Base-by-base conservation (phyloP, 352 stramenopile genomes). In the Blastocystis sp. region DNA sequence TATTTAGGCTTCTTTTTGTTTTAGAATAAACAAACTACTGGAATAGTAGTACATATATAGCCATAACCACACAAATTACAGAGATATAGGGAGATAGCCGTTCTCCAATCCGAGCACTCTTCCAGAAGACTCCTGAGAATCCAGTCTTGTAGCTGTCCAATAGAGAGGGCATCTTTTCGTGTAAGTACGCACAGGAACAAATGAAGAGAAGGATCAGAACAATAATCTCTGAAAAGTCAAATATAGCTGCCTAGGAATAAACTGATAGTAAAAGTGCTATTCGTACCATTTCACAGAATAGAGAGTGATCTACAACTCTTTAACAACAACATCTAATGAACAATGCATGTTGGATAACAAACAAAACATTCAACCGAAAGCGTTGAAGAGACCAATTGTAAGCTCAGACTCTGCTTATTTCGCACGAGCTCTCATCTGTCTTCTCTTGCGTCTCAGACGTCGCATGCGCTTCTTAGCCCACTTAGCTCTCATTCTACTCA, bases 401-500 rank as follows among this genome's bases (percentile, higher is more conserved):
- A 81, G 35, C 60, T 42, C 42, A 70, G 60, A n/a, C 22, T 56
- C 56, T n/a, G 56, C 53, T 84, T 84, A 84, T 60, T 84, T 84
- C 4, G 73, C 73, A 69, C 73, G 73, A 64, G 73, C 27, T 84
- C 73, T 84, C 73, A 84, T 84, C 56, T 84, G 73, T 84, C 73
- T 64, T 84, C 73, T 84, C 73, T 84, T 84, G 51, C 73, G 73
- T 66, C 73, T 27, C 73, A 84, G 73, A 84, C 73, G 73, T 84
- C 73, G 73, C 73, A 84, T 84, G 68, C 73, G 73, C 53, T 84
- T 84, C 56, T 84, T 84, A 33, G 73, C 73, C 73, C 73, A 84
- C 73, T 84, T 84, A 84, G 73, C 73, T 84, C 73, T 84, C 73
- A 84, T 84, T 84, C 73, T 84, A 84, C 73, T 54, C 51, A 51